Conservation (phyloP, 2,329 filamentous ascomycete species). For the Alternaria metachromatica region DNA sequence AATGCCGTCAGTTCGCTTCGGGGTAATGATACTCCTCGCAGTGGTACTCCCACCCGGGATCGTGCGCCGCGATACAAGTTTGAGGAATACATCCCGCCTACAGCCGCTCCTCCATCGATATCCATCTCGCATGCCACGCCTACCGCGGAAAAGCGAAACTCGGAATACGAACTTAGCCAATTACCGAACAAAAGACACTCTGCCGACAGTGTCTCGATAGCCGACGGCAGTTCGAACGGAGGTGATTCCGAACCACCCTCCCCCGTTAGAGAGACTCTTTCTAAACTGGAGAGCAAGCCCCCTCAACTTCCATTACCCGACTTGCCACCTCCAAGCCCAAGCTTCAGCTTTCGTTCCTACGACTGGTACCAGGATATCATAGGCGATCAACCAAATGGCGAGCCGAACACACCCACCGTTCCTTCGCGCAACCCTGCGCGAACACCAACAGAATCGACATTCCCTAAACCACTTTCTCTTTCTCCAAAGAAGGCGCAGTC, state of each 20-base stretch:
- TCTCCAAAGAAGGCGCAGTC: slow-evolving; percentile 7
- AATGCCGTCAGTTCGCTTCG: slow-evolving; percentile 20
- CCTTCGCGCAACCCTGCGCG: slow-evolving; percentile 5
- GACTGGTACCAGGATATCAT: slow-evolving; percentile 40
- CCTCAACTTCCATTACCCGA: slow-evolving; percentile 25
- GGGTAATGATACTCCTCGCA: slow-evolving; percentile 15
- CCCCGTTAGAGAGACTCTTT: slow-evolving; percentile 15
- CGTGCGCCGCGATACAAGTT: slow-evolving; percentile 30
- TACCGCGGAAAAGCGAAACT: slow-evolving; percentile 12
- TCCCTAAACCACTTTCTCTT: slow-evolving; percentile 13
- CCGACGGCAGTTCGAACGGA: slow-evolving; percentile 8
- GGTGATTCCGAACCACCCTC: slow-evolving; percentile 3
- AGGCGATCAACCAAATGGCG: slow-evolving; percentile 19
- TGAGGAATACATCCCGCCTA: slow-evolving; percentile 31
- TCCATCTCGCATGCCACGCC: slow-evolving; percentile 9
- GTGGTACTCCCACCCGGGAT: slow-evolving; percentile 19
- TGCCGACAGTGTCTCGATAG: slow-evolving; percentile 5
- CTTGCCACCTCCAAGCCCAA: slow-evolving; percentile 30
- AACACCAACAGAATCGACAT: slow-evolving; percentile 18
- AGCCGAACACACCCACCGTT: neutral
- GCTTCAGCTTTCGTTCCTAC: slow-evolving; percentile 33
- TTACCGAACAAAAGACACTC: slow-evolving; percentile 15
- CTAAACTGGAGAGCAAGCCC: slow-evolving; percentile 18
- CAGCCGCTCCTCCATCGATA: slow-evolving; percentile 9
- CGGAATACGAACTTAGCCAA: slow-evolving; percentile 27